Evolutionary conservation across 768 basidiomycete species (phyloP), one percentile per base, ranked within the genome.

Genomic region (Hygrocybe coccinea): DNA sequence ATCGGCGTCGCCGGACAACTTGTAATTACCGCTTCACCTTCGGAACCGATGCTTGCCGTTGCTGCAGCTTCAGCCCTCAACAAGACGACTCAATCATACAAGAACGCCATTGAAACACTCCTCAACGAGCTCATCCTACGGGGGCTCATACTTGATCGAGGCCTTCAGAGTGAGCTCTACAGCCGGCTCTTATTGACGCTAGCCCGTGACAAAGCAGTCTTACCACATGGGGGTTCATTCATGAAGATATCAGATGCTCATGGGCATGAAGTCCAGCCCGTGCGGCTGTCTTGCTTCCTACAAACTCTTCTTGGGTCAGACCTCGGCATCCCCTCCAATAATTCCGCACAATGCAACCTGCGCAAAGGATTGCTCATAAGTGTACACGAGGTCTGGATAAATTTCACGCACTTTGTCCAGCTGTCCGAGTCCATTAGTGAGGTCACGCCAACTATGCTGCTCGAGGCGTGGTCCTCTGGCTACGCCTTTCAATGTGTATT

Each of bases 371-470:
- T 55, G 15, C 44, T 46, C 44, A 10, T 9, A 17, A 46, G 19
- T 8, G 22, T 17, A 46, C 19, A 9, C 19, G 10, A 46, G 44
- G 44, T 46, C 44, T 46, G 44, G 44, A 12, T 47, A 43, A 55
- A 55, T 36, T 55, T 55, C 44, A 55, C 46, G 11, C 45, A 55
- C 33, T 55, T 55, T 44, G 43, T 33, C 43, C 54, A 45, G 25
- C 19, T 55, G 14, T 55, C 45, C 15, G 19, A 29, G 38, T 15
- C 37, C 34, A 33, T 55, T 29, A 21, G 12, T 19, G 47, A 49
- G 25, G 22, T 55, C 41, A 48, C 54, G n/a, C 44, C 54, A 17
- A 15, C 19, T 10, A 22, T 55, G 24, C 44, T 55, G 21, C 33
- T 33, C 24, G 41, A 55, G 25, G 43, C 44, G 9, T 55, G 41